Conservation (phyloP, 257 asterid species). For the Apocynum venetum region DNA sequence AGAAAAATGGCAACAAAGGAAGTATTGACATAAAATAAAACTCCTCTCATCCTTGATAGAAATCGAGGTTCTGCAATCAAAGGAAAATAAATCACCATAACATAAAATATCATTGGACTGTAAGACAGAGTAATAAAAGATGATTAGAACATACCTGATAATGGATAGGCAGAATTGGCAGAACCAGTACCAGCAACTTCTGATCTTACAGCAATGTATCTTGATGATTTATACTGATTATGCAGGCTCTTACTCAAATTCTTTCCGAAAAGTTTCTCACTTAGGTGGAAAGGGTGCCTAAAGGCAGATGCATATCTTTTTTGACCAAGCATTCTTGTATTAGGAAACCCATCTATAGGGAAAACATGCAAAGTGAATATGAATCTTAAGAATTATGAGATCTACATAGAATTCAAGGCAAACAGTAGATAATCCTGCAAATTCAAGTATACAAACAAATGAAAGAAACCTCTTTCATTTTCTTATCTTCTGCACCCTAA, state of each 20-base stretch:
- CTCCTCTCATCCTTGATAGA: constrained; percentile 66
- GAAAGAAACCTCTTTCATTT: background rate
- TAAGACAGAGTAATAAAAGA: constrained; percentile 5
- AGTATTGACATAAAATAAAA: constrained; percentile 64
- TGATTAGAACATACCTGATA: constrained; percentile 48
- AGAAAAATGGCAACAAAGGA: constrained; percentile 61
- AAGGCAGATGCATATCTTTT: constrained; percentile 24
- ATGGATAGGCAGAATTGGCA: constrained; percentile 50
- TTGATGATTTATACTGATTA: constrained; percentile 31
- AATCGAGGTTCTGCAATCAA: constrained; percentile 51
- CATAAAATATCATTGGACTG: background rate
- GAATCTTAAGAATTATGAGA: background rate
- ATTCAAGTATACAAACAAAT: background rate
- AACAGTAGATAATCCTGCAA: background rate
- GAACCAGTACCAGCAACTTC: constrained; percentile 70
- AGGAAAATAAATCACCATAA: constrained; percentile 17
- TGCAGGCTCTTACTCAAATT: constrained; percentile 20
- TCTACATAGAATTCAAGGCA: background rate
- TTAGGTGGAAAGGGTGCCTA: constrained; percentile 32
- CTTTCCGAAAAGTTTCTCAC: constrained; percentile 25
- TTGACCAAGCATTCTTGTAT: constrained; percentile 19
- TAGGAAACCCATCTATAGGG: constrained; percentile 35
- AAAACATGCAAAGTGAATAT: constrained; percentile 3
- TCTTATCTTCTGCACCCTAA: background rate
- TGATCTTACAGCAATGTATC: constrained; percentile 57